Percentiles rank a stretch among this genome's conserved stretches.
Evolutionary conservation across 2,329 filamentous ascomycete genomes (phyloP).

Genomic region (Aspergillus costaricaensis): DNA sequence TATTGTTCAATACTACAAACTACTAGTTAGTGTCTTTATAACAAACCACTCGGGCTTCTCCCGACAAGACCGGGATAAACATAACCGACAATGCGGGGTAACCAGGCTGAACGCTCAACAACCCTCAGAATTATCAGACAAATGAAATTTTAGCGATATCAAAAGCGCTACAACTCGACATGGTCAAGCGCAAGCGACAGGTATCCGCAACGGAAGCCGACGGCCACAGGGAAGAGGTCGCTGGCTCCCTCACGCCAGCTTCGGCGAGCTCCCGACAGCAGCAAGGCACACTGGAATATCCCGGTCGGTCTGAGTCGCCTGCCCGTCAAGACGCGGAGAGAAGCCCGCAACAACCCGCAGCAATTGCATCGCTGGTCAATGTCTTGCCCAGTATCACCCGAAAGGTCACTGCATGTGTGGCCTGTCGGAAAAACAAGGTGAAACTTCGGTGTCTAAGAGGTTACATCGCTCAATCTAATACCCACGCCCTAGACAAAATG

Average conservation of each 20-base stretch:
- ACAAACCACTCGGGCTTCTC: conserved; percentile 5
- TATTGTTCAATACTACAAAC: background rate
- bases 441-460: background rate
- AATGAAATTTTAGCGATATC: background rate
- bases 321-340: too few relatives aligned
- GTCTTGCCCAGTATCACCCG: conserved; percentile 37
- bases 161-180: background rate
- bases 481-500: conserved; percentile 42
- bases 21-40: background rate
- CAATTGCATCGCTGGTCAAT: conserved; percentile 15
- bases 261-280: too few relatives aligned
- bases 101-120: background rate
- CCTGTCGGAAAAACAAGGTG: conserved; percentile 55
- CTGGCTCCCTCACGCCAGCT: too few relatives aligned
- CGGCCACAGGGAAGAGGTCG: too few relatives aligned
- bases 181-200: background rate
- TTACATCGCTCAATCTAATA: conserved; percentile 1
- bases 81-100: background rate
- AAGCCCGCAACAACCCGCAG: background rate
- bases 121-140: background rate
- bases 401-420: conserved; percentile 51
- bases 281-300: too few relatives aligned
- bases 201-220: too few relatives aligned
- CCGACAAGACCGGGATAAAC: background rate
- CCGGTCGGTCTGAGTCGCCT: too few relatives aligned